Evolutionary conservation across 768 basidiomycete genomes (phyloP), one percentile per base, ranked within the genome.

Genomic region (Tremella fuciformis): DNA sequence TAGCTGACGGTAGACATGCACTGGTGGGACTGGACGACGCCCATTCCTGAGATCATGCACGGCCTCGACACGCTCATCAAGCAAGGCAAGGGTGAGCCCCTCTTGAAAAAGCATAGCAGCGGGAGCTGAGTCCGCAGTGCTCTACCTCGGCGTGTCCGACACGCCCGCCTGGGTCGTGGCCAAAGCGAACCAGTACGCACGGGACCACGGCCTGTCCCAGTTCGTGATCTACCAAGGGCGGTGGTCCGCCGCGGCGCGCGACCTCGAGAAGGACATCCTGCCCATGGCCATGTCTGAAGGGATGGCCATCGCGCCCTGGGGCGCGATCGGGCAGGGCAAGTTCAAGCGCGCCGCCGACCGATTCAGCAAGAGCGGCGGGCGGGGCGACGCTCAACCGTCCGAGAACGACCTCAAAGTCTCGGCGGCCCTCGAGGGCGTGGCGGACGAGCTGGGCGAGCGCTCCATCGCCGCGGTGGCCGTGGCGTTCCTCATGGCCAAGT

Each of bases 11-110:
- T 40, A 61, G 59, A 70, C 40, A 48, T 70, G 13, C 69, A 70
- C 46, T 63, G 62, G 70, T 67, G 83, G 83, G 83, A 84, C 65
- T 84, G 74, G 58, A 71, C 78, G n/a, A 83, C 82, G n/a, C 77
- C 79, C 13, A 76, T 85, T 41, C 80, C 83, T 64, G 84, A 86
- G 70, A 74, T 84, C 46, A 84, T 85, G 83, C 78, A 80, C 29
- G 74, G 79, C 8, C 75, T 85, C 4, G 82, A 85, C 60, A 71
- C 77, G 16, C 78, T 85, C 38, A 81, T 85, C 29, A 71, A 69
- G 7, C 66, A 77, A 24, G 81, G 83, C 18, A 83, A 84, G 62
- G 67, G 56, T 58, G 19, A 37, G 55, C 24, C 2, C 16, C n/a
- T 39, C 15, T 11, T 53, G 24, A 15, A 2, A 37, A 37, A 19